phyloP scores from a whole-genome alignment of 106 monocot genomes.

The Xerophyta viscosa region DNA sequence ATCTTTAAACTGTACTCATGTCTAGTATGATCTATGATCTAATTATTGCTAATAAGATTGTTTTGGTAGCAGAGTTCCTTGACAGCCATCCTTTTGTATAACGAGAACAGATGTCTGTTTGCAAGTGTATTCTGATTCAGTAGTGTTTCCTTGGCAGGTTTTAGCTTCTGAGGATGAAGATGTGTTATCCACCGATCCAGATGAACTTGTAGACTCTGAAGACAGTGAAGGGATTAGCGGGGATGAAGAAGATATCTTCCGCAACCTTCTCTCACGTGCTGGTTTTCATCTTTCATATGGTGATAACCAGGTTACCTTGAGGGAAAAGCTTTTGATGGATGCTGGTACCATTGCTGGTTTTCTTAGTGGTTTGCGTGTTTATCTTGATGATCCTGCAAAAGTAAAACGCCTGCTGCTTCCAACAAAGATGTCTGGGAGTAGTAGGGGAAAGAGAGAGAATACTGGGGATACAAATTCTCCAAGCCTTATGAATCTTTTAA shows the following conservation, averaged over 20 bases:
- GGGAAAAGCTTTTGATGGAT: conserved; percentile 88
- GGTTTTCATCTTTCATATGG: conserved; percentile 86
- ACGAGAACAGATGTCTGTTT: no score
- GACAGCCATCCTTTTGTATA: no score
- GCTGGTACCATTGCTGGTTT: conserved; percentile 89
- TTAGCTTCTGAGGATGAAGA: conserved; percentile 91
- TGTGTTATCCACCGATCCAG: conserved; percentile 80
- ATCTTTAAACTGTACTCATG: no score
- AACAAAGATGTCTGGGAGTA: conserved; percentile 48
- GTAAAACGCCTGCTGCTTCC: conserved; percentile 88
- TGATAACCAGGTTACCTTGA: conserved; percentile 70
- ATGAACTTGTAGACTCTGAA: conserved; percentile 88
- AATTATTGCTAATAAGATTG: no score
- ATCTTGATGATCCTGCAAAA: conserved; percentile 92
- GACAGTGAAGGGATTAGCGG: conserved; percentile 78
- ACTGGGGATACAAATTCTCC: conserved; percentile 47
- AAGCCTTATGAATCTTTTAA: conserved; percentile 81
- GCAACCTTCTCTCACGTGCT: conserved; percentile 69
- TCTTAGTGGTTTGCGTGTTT: conserved; percentile 63
- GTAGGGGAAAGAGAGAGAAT: conserved; percentile 43
- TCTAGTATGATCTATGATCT: no score
- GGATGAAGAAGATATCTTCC: conserved; percentile 85
- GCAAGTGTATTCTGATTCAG: no score
- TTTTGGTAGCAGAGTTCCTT: no score
- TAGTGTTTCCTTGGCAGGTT: conserved; percentile 49